Evolutionary conservation across 2,329 filamentous ascomycete species (phyloP).

Genomic region (Cercospora citrullina): DNA sequence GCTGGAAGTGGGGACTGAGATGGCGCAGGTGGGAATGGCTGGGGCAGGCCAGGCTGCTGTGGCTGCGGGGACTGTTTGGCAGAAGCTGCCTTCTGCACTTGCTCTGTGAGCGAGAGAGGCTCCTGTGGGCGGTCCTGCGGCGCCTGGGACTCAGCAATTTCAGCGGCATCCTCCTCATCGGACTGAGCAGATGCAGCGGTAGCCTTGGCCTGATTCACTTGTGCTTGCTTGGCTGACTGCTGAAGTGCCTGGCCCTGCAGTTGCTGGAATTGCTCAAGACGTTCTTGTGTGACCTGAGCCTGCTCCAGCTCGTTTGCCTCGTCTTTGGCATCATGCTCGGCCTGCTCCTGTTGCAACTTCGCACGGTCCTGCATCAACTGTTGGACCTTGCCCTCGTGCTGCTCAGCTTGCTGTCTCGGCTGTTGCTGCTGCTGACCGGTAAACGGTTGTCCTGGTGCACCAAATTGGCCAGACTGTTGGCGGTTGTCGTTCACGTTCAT

Average conservation of each 20-base stretch:
- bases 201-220: constrained; percentile 14
- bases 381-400: constrained; percentile 58
- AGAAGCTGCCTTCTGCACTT: constrained; percentile 73
- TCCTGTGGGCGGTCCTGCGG: constrained; percentile 45
- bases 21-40: constrained; percentile 70
- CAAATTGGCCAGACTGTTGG: constrained; percentile 52
- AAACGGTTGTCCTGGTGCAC: constrained; percentile 48
- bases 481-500: constrained; percentile 56
- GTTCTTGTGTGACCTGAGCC: constrained; percentile 53
- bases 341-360: constrained; percentile 62
- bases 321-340: constrained; percentile 52
- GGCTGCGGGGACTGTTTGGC: constrained; percentile 58
- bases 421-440: constrained; percentile 46
- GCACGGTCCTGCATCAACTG: constrained; percentile 63
- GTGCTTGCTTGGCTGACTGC: constrained; percentile 30
- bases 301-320: constrained; percentile 51
- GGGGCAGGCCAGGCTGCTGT: constrained; percentile 64
- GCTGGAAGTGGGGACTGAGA: constrained; percentile 82
- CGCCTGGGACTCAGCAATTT: constrained; percentile 13
- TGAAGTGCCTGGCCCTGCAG: constrained; percentile 55
- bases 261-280: constrained; percentile 80
- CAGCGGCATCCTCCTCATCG: constrained; percentile 21
- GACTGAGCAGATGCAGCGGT: neutral
- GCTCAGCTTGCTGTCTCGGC: constrained; percentile 36
- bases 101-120: constrained; percentile 73